Base-by-base conservation (phyloP, 768 basidiomycete species). In the Hygrophoropsis aurantiaca region DNA sequence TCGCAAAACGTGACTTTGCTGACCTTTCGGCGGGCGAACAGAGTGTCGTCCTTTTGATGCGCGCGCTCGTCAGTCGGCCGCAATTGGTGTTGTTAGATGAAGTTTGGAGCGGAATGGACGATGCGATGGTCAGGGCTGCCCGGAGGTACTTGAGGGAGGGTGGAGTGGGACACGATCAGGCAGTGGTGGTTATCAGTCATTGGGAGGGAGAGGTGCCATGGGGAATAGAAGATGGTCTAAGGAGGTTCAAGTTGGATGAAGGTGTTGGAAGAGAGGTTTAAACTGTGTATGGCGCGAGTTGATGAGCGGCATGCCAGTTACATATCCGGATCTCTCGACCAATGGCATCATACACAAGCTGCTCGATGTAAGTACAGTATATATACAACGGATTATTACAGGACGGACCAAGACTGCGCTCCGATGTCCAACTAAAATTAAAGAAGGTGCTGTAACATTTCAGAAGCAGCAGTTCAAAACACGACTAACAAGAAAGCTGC, bases 171-270 rank as follows among this genome's bases (percentile, higher is more conserved):
- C 54, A 65, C 10, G 69, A 77, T 35, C 92, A 97, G 69, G 86
- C 85, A 2, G 85, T 92, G 19, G 75, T 97, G 1, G 85, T 90
- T 3, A 80, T 98, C 46, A 91, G 85, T 32, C 94, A 95, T 68
- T 92, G 90, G 83, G 87, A 90, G 53, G 87, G 87, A 30, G 94
- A 97, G 67, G 82, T 94, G 15, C 94, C 94, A 2, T 94, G 92
- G 91, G 73, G 68, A 1, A 60, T 54, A 0, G 72, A 71, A 11
- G 82, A 84, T 42, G 80, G 82, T 0, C 58, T 87, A 36, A 71
- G 58, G 58, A 57, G 49, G 39, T 69, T 68, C 38, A 58, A 46
- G 43, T 50, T 77, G 32, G 64, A 70, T n/a, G 55, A 62, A 4
- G 74, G 74, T 11, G n/a, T 50, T 3, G 69, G 67, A 11, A 52